phyloP scores from a whole-genome alignment of 345 rosid genomes.

The Clarkia xantiana region DNA sequence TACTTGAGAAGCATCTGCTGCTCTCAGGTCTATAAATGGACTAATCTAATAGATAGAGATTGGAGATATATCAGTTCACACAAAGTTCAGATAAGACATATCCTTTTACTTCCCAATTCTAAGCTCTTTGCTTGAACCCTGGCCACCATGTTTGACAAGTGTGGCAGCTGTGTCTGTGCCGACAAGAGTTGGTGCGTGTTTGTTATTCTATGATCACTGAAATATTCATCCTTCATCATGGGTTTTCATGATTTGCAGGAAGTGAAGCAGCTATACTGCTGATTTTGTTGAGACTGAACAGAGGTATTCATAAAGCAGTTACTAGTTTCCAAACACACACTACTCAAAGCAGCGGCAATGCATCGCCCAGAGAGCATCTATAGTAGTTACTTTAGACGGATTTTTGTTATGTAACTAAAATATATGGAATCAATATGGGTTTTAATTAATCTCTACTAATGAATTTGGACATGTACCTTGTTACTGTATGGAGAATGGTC shows the following conservation, averaged over 20 bases:
- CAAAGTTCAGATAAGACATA: not conserved
- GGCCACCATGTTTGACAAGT: constrained; percentile 51
- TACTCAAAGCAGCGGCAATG: not conserved
- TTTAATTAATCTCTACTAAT: not conserved
- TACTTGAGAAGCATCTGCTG: constrained; percentile 31
- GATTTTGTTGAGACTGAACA: constrained; percentile 48
- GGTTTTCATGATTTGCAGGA: constrained; percentile 26
- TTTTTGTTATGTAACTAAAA: too few species aligned
- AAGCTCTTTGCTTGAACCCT: not conserved
- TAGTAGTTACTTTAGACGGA: too few species aligned
- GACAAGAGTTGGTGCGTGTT: constrained; percentile 71
- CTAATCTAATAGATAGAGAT: constrained; percentile 12
- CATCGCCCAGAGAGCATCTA: too few species aligned
- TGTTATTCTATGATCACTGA: constrained; percentile 7
- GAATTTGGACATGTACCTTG: constrained; percentile 10
- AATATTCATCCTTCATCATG: too few species aligned
- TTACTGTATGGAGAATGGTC: constrained; percentile 26
- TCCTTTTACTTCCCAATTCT: not conserved
- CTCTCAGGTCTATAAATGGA: constrained; percentile 43
- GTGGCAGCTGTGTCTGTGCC: constrained; percentile 70
- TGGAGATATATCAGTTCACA: constrained; percentile 10
- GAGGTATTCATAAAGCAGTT: too few species aligned
- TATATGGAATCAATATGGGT: not conserved
- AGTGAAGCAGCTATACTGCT: constrained; percentile 43
- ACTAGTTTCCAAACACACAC: too few species aligned